A percentile compares a stretch with the other conserved stretches of the same genome.
Evolutionary conservation across 2,329 filamentous ascomycete genomes (phyloP).

Genomic region (Ophiocordyceps unilateralis): DNA sequence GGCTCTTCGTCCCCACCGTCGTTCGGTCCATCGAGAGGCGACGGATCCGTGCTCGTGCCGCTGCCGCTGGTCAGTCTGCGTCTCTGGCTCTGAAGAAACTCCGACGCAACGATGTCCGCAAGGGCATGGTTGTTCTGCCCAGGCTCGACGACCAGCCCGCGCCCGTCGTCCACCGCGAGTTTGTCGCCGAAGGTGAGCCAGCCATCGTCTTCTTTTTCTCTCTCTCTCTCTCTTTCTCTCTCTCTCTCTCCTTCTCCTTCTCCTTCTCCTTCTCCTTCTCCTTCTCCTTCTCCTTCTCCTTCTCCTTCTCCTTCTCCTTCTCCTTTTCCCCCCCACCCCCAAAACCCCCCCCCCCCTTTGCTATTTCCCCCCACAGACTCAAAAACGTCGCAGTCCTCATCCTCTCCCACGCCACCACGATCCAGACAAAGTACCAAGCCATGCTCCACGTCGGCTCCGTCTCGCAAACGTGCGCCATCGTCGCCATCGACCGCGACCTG

Average conservation of each 20-base stretch:
- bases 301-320: too few species aligned
- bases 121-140: conserved; percentile 92
- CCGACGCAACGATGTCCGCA: conserved; percentile 79
- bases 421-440: conserved; percentile 91
- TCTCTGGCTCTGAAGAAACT: conserved; percentile 82
- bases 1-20: conserved; percentile 72
- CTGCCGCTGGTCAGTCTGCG: conserved; percentile 80
- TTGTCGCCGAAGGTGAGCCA: conserved; percentile 53
- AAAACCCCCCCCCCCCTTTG: too few species aligned
- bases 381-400: conserved; percentile 70
- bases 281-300: too few species aligned
- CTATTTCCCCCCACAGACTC: too few species aligned
- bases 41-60: conserved; percentile 72
- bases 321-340: too few species aligned
- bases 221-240: too few species aligned
- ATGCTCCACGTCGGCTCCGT: conserved; percentile 96
- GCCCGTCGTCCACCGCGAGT: conserved; percentile 58
- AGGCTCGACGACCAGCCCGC: conserved; percentile 56
- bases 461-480: conserved; percentile 89
- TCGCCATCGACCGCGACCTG: conserved; percentile 90
- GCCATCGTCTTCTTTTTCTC: too few species aligned
- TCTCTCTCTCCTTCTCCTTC: too few species aligned
- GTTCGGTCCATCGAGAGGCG: conserved; percentile 92
- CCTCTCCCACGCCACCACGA: conserved; percentile 88
- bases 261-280: too few species aligned